A percentile compares a stretch with the other conserved stretches of the same genome.
These are phyloP conservation scores for Apiotrichum brassicae DNA, from an alignment of 1,284 basidiomycete genomes.

Conservation along the genomic window DNA sequence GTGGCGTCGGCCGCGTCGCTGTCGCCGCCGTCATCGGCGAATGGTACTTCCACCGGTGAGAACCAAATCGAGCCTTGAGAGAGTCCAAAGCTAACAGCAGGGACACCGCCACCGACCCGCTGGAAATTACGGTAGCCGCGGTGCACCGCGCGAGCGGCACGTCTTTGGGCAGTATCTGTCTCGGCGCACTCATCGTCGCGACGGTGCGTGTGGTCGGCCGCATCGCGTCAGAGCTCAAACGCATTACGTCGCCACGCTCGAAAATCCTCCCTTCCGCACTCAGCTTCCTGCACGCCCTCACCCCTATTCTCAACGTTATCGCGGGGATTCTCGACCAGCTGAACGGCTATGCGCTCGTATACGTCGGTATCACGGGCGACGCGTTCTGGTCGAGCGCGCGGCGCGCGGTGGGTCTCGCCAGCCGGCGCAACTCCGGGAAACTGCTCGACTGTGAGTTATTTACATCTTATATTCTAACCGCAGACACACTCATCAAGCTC, in stretches of 20 bases:
- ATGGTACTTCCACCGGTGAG: constrained; percentile 84
- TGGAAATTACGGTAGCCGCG: constrained; percentile 64
- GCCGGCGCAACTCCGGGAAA: constrained; percentile 39
- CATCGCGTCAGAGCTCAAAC: constrained; percentile 33
- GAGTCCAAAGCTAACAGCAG: constrained; percentile 8
- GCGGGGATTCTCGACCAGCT: constrained; percentile 65
- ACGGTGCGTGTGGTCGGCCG: constrained; percentile 51
- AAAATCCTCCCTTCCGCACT: constrained; percentile 40
- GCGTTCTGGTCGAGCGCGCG: constrained; percentile 72
- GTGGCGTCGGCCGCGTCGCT: constrained; percentile 70
- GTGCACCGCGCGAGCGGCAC: constrained; percentile 71
- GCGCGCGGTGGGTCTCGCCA: constrained; percentile 53
- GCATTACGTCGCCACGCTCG: constrained; percentile 32
- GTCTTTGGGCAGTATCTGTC: constrained; percentile 69
- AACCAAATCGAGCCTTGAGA: not conserved
- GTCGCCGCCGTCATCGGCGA: constrained; percentile 78
- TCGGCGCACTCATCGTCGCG: constrained; percentile 70
- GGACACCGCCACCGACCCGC: constrained; percentile 50
- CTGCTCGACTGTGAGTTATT: constrained; percentile 43
- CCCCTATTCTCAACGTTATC: constrained; percentile 46
- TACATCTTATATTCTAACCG: constrained; percentile 2
- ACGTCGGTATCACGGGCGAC: constrained; percentile 78
- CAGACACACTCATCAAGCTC: constrained; percentile 60
- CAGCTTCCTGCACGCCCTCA: constrained; percentile 46
- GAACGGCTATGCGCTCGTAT: constrained; percentile 75